These are phyloP conservation scores for Triglochin maritima DNA, from an alignment of 106 monocot genomes.

Conservation along the genomic window DNA sequence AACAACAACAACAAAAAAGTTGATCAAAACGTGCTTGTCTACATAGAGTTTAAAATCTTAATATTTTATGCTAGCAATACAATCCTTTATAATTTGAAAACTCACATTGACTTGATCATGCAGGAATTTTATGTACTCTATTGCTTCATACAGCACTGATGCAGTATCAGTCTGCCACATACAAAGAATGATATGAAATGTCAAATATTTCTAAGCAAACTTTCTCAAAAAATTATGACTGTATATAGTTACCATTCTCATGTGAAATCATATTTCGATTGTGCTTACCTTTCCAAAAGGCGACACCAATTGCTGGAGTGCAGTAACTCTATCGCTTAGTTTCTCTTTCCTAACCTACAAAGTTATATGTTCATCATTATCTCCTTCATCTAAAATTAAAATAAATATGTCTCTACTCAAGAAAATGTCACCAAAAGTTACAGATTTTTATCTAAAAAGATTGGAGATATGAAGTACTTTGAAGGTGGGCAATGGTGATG, in stretches of 20 bases:
- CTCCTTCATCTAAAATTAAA: background rate
- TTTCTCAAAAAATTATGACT: too few species aligned
- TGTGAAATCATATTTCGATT: background rate
- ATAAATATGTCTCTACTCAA: background rate
- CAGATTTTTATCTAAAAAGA: background rate
- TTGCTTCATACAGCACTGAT: slow-evolving; percentile 66
- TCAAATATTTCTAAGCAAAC: too few species aligned
- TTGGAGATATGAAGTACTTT: slow-evolving; percentile 16
- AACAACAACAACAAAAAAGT: background rate
- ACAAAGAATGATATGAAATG: background rate
- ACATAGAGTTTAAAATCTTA: too few species aligned
- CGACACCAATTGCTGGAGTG: slow-evolving; percentile 72
- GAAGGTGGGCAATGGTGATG: slow-evolving; percentile 55
- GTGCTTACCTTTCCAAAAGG: slow-evolving; percentile 70
- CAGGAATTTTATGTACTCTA: slow-evolving; percentile 65
- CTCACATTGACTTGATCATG: slow-evolving; percentile 60
- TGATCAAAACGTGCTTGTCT: background rate
- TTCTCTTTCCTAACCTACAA: slow-evolving; percentile 53
- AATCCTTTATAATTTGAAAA: background rate
- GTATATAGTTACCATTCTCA: background rate
- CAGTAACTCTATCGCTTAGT: slow-evolving; percentile 54
- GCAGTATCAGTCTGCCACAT: slow-evolving; percentile 58
- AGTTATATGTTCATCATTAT: background rate
- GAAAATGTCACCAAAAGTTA: background rate
- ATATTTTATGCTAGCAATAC: too few species aligned